Evolutionary conservation across 306 rosid genomes (phyloP), one percentile per base, ranked within the genome.

Genomic region (Arachis stenosperma): DNA sequence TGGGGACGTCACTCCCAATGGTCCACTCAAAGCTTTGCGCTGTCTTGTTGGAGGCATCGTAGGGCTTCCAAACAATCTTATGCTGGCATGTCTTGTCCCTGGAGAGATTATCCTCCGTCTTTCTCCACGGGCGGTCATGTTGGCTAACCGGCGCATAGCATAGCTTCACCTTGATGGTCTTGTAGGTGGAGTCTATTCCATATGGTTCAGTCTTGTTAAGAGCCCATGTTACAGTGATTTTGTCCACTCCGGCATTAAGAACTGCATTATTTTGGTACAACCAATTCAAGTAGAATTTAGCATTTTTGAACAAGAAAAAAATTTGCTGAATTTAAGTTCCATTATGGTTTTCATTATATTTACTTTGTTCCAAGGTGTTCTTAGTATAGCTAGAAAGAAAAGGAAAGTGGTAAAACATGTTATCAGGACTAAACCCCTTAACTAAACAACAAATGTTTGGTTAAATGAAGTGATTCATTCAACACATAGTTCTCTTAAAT

Each of bases 121-220:
- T 88, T 50, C 97, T 85, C 97, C 94, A 88, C 2, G 43, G 67
- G 69, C 97, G 90, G 75, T 87, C 90, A 9, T 42, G 64, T 50
- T 90, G 97, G 83, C 97, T 90, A 54, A 78, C 33, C 0, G 88
- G 89, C 79, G 92, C 88, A 80, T 83, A 90, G 84, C 97, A 90
- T 0, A 88, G 69, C 75, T 82, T 85, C 70, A 82, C 75, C 79
- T 78, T 69, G 14, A 90, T 48, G 56, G 84, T 85, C 72, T 85
- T 84, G 90, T 75, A 90, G 15, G 65, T 27, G 0, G 89, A 80
- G 76, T 80, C 90, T 4, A 74, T 46, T 47, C 89, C 90, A 3
- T 84, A 81, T n/a, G 85, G 48, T 30, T 70, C 29, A 13, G 73
- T 80, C 59, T 64, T 67, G 80, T 86, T 85, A 7, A 84, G 60